Percentiles rank a stretch among this genome's conserved stretches.
Evolutionary conservation across 2,329 filamentous ascomycete species (phyloP).

Genomic region (Monosporascus sp.): DNA sequence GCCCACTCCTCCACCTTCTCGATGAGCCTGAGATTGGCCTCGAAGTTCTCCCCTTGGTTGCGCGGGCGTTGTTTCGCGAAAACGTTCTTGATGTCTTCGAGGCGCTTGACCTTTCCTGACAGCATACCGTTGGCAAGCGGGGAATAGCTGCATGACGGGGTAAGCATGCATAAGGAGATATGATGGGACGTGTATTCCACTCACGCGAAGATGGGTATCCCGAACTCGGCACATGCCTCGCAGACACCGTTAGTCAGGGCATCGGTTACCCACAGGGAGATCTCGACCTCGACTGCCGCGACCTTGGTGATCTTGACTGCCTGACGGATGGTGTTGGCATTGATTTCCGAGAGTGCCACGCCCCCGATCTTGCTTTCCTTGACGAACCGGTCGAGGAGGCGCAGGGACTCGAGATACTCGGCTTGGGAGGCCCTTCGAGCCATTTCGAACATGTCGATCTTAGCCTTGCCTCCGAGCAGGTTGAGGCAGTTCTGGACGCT

Average conservation of each 20-base stretch:
- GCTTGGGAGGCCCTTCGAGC: slow-evolving; percentile 37
- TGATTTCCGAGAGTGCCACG: slow-evolving; percentile 28
- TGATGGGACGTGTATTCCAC: slow-evolving; percentile 38
- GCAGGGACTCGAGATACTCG: slow-evolving; percentile 26
- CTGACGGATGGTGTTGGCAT: slow-evolving; percentile 26
- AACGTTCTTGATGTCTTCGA: slow-evolving; percentile 4
- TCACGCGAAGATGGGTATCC: slow-evolving; percentile 49
- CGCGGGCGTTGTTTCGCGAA: neutral
- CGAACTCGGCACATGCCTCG: slow-evolving; percentile 37
- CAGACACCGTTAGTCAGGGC: slow-evolving; percentile 27
- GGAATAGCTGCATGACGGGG: neutral
- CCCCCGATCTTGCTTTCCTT: slow-evolving; percentile 30
- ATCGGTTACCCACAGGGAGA: slow-evolving; percentile 26
- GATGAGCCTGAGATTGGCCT: slow-evolving; percentile 10
- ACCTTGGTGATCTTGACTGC: slow-evolving; percentile 24
- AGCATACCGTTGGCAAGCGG: slow-evolving; percentile 8
- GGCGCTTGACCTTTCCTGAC: slow-evolving; percentile 8
- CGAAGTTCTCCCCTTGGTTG: slow-evolving; percentile 7
- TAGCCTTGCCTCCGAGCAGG: slow-evolving; percentile 33
- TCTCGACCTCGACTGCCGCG: slow-evolving; percentile 29
- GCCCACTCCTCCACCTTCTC: slow-evolving; percentile 13
- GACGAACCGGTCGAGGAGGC: slow-evolving; percentile 22
- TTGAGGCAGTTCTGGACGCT: slow-evolving; percentile 44
- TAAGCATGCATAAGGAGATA: neutral
- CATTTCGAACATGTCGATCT: slow-evolving; percentile 44